Evolutionary conservation across 768 basidiomycete genomes (phyloP), one percentile per base, ranked within the genome.

Genomic region (Crucibulum laeve): DNA sequence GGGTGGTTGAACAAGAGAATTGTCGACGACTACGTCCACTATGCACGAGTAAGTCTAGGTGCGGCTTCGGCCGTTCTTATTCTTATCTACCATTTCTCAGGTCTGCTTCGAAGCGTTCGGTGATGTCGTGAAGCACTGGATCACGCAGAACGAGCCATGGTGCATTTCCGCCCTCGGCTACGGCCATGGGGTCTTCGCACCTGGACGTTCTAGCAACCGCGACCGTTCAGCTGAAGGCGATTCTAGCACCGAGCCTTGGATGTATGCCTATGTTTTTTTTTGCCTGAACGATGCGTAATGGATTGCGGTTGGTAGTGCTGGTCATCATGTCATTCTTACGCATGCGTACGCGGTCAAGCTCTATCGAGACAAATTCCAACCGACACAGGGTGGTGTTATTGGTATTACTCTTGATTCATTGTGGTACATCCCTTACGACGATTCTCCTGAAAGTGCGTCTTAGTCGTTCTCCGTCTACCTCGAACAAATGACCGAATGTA

Each of bases 121-220:
- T 3, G 82, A 84, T 55, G 65, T 83, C 32, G 86, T 88, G 48
- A 83, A 84, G 58, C 66, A 83, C 56, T 87, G 84, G 82, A 68
- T 85, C 43, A 87, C 84, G 1, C 58, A 82, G 57, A 87, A 88
- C 62, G 86, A 90, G 62, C 84, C 84, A 1, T 84, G 79, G 82
- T 77, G 76, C 44, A 62, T 80, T 38, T 72, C 83, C 34, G 67
- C 76, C 37, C 65, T 84, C 11, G 84, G 86, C 5, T 82, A 86
- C 53, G 79, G 77, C 8, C 64, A 73, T 30, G 85, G 82, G 15
- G 65, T 73, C 2, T 84, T 84, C 49, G 85, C 82, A 0, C 84
- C 83, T 18, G 83, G 84, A n/a, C 66, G 82, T 40, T 77, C 76
- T 43, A 82, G 79, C 58, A 70, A 82, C 54, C 71, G 84, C n/a